These are phyloP conservation scores for Coniochaeta pulveracea DNA, from an alignment of 2,329 filamentous ascomycete genomes.

Conservation along the genomic window DNA sequence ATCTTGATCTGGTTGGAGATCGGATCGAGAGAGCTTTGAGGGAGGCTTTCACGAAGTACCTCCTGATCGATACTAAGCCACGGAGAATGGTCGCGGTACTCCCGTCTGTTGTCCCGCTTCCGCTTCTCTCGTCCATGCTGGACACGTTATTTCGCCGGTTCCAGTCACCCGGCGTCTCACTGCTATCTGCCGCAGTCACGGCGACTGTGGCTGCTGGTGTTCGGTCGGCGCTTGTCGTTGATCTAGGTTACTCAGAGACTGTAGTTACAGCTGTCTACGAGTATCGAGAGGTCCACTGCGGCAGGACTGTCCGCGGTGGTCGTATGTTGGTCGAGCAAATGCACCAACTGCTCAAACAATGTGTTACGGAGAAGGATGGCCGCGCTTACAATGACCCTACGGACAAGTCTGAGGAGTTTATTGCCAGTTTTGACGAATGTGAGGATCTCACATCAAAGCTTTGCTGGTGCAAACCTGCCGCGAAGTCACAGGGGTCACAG, in stretches of 20 bases:
- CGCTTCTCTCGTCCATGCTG: constrained; percentile 63
- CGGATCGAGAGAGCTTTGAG: constrained; percentile 75
- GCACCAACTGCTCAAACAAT: constrained; percentile 45
- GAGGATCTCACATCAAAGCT: constrained; percentile 69
- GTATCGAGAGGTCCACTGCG: constrained; percentile 67
- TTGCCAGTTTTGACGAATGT: constrained; percentile 63
- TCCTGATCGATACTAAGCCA: constrained; percentile 64
- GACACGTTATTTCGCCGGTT: constrained; percentile 73
- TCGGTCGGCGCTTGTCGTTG: constrained; percentile 75
- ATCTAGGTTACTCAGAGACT: constrained; percentile 89
- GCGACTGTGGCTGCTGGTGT: constrained; percentile 68
- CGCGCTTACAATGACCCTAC: constrained; percentile 16
- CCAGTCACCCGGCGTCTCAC: constrained; percentile 67
- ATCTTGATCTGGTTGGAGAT: constrained; percentile 73
- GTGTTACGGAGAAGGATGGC: constrained; percentile 16
- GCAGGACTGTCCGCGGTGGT: constrained; percentile 62
- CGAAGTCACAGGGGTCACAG: constrained; percentile 15
- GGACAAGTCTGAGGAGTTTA: constrained; percentile 13
- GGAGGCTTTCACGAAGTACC: constrained; percentile 67
- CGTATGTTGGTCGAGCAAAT: constrained; percentile 60
- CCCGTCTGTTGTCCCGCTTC: constrained; percentile 66
- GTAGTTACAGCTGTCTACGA: constrained; percentile 80
- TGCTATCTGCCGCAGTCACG: constrained; percentile 69
- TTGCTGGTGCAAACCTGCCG: constrained; percentile 59
- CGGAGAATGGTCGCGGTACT: constrained; percentile 65